Conservation (phyloP, 306 rosid genomes). For the Trichosanthes cucumerina region DNA sequence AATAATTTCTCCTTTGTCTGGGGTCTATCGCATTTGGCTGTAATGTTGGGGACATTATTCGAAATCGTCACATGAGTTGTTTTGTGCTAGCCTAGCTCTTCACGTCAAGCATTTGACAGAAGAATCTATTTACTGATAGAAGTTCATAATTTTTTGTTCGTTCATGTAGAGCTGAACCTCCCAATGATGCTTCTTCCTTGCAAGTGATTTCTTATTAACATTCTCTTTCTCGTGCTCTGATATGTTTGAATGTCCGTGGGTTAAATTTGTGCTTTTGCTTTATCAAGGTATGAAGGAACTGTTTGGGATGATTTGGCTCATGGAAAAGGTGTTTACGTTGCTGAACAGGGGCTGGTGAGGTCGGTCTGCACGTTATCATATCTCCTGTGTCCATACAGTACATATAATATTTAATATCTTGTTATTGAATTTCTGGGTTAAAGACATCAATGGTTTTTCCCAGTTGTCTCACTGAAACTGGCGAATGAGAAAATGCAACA, state of each 20-base stretch:
- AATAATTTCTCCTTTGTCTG: background rate
- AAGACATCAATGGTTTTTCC: background rate
- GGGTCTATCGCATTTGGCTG: background rate
- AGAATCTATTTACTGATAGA: background rate
- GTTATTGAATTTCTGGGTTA: background rate
- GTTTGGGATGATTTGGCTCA: constrained; percentile 98
- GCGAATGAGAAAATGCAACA: background rate
- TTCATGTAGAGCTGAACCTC: background rate
- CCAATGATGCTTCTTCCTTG: background rate
- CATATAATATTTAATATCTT: background rate
- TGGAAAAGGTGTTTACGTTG: constrained; percentile 79
- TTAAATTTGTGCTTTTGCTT: background rate
- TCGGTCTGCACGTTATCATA: constrained; percentile 22
- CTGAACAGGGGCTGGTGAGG: constrained; percentile 67
- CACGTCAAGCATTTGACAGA: background rate
- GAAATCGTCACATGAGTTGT: background rate
- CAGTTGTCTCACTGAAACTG: background rate
- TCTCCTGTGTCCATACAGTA: background rate
- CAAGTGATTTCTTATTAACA: background rate
- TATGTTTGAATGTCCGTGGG: background rate
- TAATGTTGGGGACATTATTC: background rate
- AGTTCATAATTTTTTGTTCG: background rate
- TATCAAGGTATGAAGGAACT: constrained; percentile 82
- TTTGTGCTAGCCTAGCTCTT: background rate
- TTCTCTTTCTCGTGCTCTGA: background rate